These are phyloP conservation scores for Tardiomyces depauwii DNA, from an alignment of 1,139 yeast genomes.

Conservation along the genomic window DNA sequence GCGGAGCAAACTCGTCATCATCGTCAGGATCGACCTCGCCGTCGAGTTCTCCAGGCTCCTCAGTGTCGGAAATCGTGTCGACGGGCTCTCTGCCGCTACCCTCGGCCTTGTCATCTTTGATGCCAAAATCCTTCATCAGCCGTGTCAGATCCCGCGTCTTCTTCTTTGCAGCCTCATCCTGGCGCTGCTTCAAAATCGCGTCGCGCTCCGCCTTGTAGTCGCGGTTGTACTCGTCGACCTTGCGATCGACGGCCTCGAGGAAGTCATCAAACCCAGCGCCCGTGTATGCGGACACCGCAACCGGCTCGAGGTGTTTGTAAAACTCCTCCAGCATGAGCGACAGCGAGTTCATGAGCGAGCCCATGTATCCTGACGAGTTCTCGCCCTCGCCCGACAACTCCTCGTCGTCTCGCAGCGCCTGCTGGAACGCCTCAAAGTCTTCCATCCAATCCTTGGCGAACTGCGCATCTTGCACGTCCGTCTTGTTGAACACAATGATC, in stretches of 20 bases:
- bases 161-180: constrained; percentile 58
- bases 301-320: constrained; percentile 85
- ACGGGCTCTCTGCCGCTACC: constrained; percentile 23
- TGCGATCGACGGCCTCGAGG: constrained; percentile 66
- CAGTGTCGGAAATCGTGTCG: constrained; percentile 64
- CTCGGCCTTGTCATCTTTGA: constrained; percentile 31
- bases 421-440: constrained; percentile 87
- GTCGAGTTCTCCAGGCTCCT: constrained; percentile 22
- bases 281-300: constrained; percentile 81
- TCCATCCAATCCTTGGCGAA: constrained; percentile 97
- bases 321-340: constrained; percentile 94
- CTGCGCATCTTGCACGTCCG: constrained; percentile 73
- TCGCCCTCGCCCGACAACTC: constrained; percentile 57
- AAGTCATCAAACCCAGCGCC: constrained; percentile 94
- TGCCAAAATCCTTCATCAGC: constrained; percentile 75
- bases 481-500: constrained; percentile 93
- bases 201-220: constrained; percentile 84
- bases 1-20: constrained; percentile 25
- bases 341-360: constrained; percentile 87
- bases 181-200: constrained; percentile 62
- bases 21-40: constrained; percentile 17
- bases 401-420: constrained; percentile 48
- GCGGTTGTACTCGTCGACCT: constrained; percentile 78
- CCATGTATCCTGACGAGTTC: constrained; percentile 85
- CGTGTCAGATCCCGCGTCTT: constrained; percentile 62